A percentile compares a stretch with the other conserved stretches of the same genome.
Evolutionary conservation across 352 stramenopile genomes (phyloP).

Genomic region (Globisporangium solare): DNA sequence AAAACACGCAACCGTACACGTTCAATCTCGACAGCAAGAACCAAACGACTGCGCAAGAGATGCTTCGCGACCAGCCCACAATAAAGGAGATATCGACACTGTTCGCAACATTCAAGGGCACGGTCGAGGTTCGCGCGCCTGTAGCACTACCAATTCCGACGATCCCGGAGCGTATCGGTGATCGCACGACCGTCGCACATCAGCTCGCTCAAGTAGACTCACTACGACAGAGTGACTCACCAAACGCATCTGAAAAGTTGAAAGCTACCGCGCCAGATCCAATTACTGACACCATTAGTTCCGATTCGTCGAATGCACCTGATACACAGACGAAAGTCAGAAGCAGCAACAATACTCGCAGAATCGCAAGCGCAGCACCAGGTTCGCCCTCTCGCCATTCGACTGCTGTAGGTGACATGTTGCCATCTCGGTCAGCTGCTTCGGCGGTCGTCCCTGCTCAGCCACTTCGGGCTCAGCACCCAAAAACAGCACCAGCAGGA

Average conservation of each 20-base stretch:
- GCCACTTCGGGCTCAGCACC: background rate
- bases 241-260: too few relatives aligned
- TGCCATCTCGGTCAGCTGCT: too few relatives aligned
- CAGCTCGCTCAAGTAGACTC: too few relatives aligned
- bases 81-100: constrained; percentile 21
- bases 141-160: too few relatives aligned
- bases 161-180: too few relatives aligned
- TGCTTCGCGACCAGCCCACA: background rate
- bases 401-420: too few relatives aligned
- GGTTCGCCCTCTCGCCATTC: too few relatives aligned
- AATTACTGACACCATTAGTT: background rate
- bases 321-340: background rate
- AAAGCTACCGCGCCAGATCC: too few relatives aligned
- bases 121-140: constrained; percentile 11
- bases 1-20: constrained; percentile 27
- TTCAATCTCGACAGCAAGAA: constrained; percentile 11
- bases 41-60: background rate
- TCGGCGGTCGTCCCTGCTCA: background rate
- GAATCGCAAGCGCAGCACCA: background rate
- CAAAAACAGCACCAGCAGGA: background rate
- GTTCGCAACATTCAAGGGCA: constrained; percentile 29
- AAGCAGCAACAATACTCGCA: background rate
- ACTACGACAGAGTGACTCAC: too few relatives aligned
- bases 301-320: background rate
- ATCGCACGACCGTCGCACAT: too few relatives aligned